Conservation (phyloP, 2,329 filamentous ascomycete genomes). For the Fusarium bactridioides region DNA sequence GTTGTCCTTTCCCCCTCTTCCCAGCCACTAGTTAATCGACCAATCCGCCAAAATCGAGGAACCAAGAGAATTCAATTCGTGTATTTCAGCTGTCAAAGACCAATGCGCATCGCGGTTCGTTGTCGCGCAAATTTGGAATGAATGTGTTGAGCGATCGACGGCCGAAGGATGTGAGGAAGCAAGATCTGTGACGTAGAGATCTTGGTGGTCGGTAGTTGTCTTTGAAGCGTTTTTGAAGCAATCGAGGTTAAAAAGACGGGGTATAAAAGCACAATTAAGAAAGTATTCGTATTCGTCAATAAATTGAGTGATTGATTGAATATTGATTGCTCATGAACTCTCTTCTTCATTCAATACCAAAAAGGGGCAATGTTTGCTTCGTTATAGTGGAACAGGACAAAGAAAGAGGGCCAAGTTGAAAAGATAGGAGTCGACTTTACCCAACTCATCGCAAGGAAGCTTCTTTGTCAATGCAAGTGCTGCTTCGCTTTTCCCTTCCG, state of each 20-base stretch:
- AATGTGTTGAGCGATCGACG: background rate
- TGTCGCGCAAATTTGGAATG: background rate
- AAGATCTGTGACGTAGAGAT: slow-evolving; percentile 24
- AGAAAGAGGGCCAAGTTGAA: slow-evolving; percentile 20
- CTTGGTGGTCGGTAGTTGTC: slow-evolving; percentile 8
- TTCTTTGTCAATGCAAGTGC: slow-evolving; percentile 19
- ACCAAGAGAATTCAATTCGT: slow-evolving; percentile 18
- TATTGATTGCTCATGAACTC: slow-evolving; percentile 18
- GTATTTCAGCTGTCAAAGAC: slow-evolving; percentile 29
- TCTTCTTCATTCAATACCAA: slow-evolving; percentile 31
- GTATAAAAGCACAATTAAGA: slow-evolving; percentile 17
- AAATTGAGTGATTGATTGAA: background rate
- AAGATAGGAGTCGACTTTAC: slow-evolving; percentile 31
- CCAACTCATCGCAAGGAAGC: slow-evolving; percentile 26
- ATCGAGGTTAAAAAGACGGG: slow-evolving; percentile 25
- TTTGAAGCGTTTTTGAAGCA: background rate
- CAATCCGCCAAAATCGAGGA: background rate
- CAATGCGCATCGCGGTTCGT: slow-evolving; percentile 40
- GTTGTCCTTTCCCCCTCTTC: slow-evolving; percentile 11
- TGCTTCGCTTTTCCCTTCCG: slow-evolving; percentile 18
- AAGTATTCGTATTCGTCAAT: slow-evolving; percentile 21
- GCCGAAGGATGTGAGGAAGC: slow-evolving; percentile 6
- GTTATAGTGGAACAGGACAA: slow-evolving; percentile 23
- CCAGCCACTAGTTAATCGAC: slow-evolving; percentile 7
- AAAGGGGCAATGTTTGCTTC: slow-evolving; percentile 21